Evolutionary conservation across 495 filamentous ascomycete genomes (phyloP).

Genomic region (Xylaria venustula): DNA sequence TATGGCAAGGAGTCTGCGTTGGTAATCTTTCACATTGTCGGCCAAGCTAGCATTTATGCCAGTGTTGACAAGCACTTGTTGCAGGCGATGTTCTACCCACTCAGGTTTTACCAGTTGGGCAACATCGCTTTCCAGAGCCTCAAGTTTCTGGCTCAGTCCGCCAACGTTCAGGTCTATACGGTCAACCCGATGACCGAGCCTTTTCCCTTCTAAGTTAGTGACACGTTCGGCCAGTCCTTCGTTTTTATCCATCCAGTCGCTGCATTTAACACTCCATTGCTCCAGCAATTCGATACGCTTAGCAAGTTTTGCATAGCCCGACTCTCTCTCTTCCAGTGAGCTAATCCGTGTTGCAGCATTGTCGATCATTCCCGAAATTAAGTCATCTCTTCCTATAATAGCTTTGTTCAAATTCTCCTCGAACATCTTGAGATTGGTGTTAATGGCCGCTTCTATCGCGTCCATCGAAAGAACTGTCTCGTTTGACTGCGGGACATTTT

Average conservation of each 20-base stretch:
- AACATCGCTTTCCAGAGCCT: neutral
- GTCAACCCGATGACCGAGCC: constrained; percentile 9
- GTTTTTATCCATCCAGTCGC: neutral
- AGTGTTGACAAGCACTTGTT: neutral
- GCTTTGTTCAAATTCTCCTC: no score
- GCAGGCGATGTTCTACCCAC: constrained; percentile 6
- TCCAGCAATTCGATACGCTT: constrained; percentile 2
- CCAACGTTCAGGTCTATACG: constrained; percentile 1
- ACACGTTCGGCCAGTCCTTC: constrained; percentile 9
- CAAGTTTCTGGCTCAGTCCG: neutral
- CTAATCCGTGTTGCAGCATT: neutral
- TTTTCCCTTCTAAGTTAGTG: constrained; percentile 10
- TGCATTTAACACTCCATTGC: neutral
- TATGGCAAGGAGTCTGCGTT: constrained; percentile 11
- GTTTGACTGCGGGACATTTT: neutral
- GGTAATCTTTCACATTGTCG: constrained; percentile 10
- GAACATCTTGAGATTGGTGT: no score
- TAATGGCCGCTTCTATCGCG: neutral
- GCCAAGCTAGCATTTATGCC: neutral
- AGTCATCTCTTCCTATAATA: constrained; percentile 1
- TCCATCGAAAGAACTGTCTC: neutral
- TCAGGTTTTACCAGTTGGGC: neutral
- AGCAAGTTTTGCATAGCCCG: neutral
- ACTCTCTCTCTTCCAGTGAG: neutral
- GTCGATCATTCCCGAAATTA: neutral